Base-by-base conservation (phyloP, 176 grass and related monocot genomes). In the Oryza punctata region DNA sequence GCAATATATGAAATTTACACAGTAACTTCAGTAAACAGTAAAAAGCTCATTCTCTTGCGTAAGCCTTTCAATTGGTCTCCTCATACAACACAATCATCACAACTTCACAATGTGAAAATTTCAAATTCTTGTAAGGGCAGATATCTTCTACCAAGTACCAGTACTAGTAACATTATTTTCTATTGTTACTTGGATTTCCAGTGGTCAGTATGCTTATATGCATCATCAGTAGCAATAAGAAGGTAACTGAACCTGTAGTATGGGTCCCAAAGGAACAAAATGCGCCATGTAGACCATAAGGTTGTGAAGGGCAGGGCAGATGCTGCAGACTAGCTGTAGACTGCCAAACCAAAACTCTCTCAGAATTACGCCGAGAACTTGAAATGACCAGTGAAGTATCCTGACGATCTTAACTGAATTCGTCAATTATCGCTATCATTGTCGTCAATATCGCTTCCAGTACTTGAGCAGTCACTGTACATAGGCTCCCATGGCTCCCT, bases 401-500 rank as follows among this genome's bases (percentile, higher is more conserved):
- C n/a, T n/a, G 27, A 70, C 21, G 69, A 1, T 75, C 1, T 75
- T 26, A 59, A 37, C 2, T 49, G 2, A 85, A 61, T 7, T 12
- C 2, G 45, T 82, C 44, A 90, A 28, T 59, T 71, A 49, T 90
- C 83, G 11, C 45, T 73, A 14, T 78, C 78, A 28, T 67, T 67
- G 37, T 38, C 3, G 0, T 43, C 50, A 1, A 15, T 65, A 0
- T 80, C 80, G 10, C 76, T 49, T 12, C 33, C 79, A 5, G 59
- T 83, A 81, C 81, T 84, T 1, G 81, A 87, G 54, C 45, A 61
- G 30, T 81, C 85, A 3, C 1, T 6, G 38, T 90, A 87, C 15
- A 65, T 73, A 70, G 88, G 68, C 24, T 82, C 77, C 85, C 91
- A 93, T 70, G 91, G 88, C 82, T 90, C 81, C 85, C 78, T 75